Percentiles rank a stretch among this genome's conserved stretches.
Evolutionary conservation across 108 stramenopile species (phyloP).

Genomic region (Fistulifera pelliculosa): DNA sequence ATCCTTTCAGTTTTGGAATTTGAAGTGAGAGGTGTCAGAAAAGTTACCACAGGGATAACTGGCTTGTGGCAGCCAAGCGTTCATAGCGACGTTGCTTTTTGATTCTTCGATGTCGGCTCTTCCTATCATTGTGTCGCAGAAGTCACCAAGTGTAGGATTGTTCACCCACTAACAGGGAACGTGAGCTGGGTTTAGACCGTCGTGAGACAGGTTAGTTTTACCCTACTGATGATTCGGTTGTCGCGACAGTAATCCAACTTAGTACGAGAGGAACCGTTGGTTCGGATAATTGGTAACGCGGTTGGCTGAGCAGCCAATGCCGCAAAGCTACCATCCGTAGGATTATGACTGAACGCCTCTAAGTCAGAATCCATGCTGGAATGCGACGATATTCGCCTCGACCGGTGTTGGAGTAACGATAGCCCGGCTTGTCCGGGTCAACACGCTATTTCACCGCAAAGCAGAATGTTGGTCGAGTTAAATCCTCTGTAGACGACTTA

Average conservation of each 20-base stretch:
- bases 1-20: no score
- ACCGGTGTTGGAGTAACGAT: conserved; percentile 67
- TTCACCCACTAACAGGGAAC: conserved; percentile 95
- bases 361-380: conserved; percentile 94
- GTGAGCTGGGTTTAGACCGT: conserved; percentile 97
- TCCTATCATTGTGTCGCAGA: conserved; percentile 95
- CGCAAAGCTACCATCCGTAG: conserved; percentile 90
- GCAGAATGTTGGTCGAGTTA: conserved; percentile 83
- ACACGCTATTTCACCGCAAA: conserved; percentile 59
- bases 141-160: conserved; percentile 95
- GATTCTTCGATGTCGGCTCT: conserved; percentile 94
- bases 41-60: no score
- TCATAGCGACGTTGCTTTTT: no score
- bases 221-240: conserved; percentile 86
- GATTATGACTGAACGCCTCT: conserved; percentile 94
- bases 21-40: no score
- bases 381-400: conserved; percentile 77
- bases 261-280: conserved; percentile 98
- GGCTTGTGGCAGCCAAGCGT: no score
- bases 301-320: conserved; percentile 88
- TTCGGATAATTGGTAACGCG: conserved; percentile 93
- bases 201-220: conserved; percentile 97
- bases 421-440: conserved; percentile 43
- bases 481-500: conserved; percentile 94
- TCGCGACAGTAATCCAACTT: conserved; percentile 95